Evolutionary conservation across 106 monocot genomes (phyloP).

Genomic region (Dioscorea alata): DNA sequence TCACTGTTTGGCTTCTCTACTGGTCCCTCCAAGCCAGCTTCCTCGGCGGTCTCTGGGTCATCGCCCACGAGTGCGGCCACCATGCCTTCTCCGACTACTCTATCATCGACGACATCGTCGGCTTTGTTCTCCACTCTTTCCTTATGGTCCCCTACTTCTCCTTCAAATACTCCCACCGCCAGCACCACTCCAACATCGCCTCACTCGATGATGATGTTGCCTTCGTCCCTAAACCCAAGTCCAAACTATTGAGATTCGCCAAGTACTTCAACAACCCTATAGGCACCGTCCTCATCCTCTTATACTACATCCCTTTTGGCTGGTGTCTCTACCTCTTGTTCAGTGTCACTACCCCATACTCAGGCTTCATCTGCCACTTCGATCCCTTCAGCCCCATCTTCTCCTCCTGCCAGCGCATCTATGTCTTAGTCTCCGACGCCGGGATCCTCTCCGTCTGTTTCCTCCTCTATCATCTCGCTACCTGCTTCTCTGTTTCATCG

Average conservation of each 20-base stretch:
- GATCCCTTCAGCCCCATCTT: conserved; percentile 65
- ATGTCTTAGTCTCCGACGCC: conserved; percentile 60
- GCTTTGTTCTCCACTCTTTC: conserved; percentile 65
- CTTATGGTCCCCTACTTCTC: conserved; percentile 93
- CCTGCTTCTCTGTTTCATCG: conserved; percentile 22
- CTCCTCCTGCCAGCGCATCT: conserved; percentile 43
- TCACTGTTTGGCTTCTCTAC: no score
- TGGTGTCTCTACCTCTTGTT: conserved; percentile 66
- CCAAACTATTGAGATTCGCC: conserved; percentile 35
- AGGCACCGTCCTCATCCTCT: conserved; percentile 37
- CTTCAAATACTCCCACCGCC: conserved; percentile 84
- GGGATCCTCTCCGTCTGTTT: conserved; percentile 28
- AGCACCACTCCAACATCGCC: conserved; percentile 89
- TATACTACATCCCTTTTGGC: conserved; percentile 45
- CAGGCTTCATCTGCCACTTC: conserved; percentile 61
- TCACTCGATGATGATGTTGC: conserved; percentile 83
- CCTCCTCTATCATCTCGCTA: conserved; percentile 25
- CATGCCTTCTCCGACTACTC: conserved; percentile 75
- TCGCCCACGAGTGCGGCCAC: conserved; percentile 92
- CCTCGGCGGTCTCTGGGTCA: conserved; percentile 81
- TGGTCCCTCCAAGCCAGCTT: conserved; percentile 10
- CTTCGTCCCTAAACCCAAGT: conserved; percentile 65
- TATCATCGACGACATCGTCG: conserved; percentile 60
- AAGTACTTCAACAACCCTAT: conserved; percentile 64
- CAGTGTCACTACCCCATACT: conserved; percentile 49